Evolutionary conservation across 1,139 yeast genomes (phyloP), one percentile per base, ranked within the genome.

Genomic region (Saccharomyces hybrid): DNA sequence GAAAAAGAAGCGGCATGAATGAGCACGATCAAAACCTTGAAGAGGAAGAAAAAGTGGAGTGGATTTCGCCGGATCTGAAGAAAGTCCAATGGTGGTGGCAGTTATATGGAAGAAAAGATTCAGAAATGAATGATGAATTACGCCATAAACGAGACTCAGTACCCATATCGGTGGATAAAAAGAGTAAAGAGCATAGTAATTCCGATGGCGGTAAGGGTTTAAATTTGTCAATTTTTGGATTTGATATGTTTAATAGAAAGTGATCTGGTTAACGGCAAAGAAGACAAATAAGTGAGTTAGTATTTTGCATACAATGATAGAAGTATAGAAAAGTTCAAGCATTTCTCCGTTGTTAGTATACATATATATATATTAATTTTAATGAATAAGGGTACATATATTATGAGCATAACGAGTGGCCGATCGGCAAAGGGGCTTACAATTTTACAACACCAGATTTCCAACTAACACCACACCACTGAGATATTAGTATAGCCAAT

Each of bases 61-160:
- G 88, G 59, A 69, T 88, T 1, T 79, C 81, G 50, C 89, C 95
- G 49, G 87, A 89, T 60, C 76, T 77, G 57, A 78, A 79, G 34
- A 83, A 83, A 52, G 79, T 89, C 25, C 80, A 79, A 60, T 91
- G 96, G 91, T 91, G 98, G 98, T 81, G 79, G 63, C 95, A 88
- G 62, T 71, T 88, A 46, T 89, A 79, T 64, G 96, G 96, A 0
- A 73, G 95, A 51, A 74, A 82, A 3, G 87, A 87, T 63, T 83
- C 83, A 58, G 97, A 90, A 63, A 83, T 90, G 95, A 88, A 88
- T 64, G 82, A 1, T 23, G 48, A 20, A 42, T 13, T 20, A 31
- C 44, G 29, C 25, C 44, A 20, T 20, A 20, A 20, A 20, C 23
- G 23, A 20, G 23, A 20, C 23, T 20, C 23, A 20, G 23, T 20